Evolutionary conservation across 352 stramenopile species (phyloP).

Genomic region (Phytophthora melonis): DNA sequence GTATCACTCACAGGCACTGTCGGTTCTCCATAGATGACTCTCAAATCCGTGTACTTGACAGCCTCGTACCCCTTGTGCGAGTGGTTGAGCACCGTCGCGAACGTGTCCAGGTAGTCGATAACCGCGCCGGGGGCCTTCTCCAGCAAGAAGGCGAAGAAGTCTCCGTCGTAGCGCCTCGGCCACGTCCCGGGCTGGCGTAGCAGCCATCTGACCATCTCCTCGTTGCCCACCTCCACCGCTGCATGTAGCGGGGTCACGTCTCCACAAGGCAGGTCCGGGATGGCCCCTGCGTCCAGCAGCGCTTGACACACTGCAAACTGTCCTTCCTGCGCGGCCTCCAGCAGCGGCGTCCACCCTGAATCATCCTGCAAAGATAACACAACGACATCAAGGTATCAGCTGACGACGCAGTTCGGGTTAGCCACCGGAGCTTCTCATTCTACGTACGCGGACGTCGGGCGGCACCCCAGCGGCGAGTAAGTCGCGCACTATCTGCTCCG

Average conservation of each 20-base stretch:
- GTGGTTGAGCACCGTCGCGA: conserved; percentile 56
- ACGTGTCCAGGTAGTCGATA: conserved; percentile 59
- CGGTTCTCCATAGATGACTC: conserved; percentile 59
- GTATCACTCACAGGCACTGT: conserved; percentile 57
- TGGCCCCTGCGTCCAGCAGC: conserved; percentile 54
- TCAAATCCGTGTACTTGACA: conserved; percentile 61
- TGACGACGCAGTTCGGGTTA: background rate
- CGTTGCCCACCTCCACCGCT: conserved; percentile 61
- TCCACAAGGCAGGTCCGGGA: conserved; percentile 42
- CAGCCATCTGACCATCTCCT: conserved; percentile 62
- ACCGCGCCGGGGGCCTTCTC: conserved; percentile 56
- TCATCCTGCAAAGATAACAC: conserved; percentile 34
- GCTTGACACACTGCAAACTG: conserved; percentile 60
- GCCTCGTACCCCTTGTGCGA: conserved; percentile 48
- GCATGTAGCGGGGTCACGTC: conserved; percentile 62
- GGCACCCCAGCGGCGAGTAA: conserved; percentile 53
- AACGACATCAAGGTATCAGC: background rate
- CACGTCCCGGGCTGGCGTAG: conserved; percentile 48
- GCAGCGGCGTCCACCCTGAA: conserved; percentile 66
- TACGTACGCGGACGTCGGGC: conserved; percentile 37
- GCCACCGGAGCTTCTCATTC: background rate
- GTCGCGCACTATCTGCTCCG: conserved; percentile 56
- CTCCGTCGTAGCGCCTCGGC: conserved; percentile 43
- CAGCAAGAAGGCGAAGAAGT: conserved; percentile 66
- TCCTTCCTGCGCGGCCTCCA: conserved; percentile 70